Base-by-base conservation (phyloP, 2,329 filamentous ascomycete genomes). In the Byssochlamys sp. region DNA sequence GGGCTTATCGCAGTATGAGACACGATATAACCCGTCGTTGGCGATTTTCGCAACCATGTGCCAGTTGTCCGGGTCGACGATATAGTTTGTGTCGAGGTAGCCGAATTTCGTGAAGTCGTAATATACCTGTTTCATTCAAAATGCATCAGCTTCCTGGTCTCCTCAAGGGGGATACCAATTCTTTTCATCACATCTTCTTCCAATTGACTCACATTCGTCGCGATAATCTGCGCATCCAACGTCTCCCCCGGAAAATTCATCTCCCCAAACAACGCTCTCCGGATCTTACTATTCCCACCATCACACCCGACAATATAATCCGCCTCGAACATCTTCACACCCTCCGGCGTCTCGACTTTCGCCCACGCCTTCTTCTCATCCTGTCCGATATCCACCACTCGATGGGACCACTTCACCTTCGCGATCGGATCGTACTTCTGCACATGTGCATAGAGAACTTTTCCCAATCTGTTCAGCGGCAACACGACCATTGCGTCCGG, bases 31-130 rank as follows among this genome's bases (percentile, higher is more conserved):
- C 0, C 82, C 82, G 56, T 85, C 82, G 1, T 71, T 72, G 1
- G 79, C 82, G 60, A 87, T 81, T 49, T 76, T 79, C 1, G 84
- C 83, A 1, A 81, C 82, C 82, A 86, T 84, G 72, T 82, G 75
- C 69, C 81, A 86, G 63, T 87, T 76, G 25, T 82, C 78, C 0
- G 83, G 83, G 61, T 87, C 78, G 31, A 85, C 76, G 61, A 84
- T 81, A 67, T 85, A 85, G 66, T 84, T 84, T 7, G 60, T 62
- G 51, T 68, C 66, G 53, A 60, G 62, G 55, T 64, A 61, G 19
- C 58, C 57, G 54, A 60, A 65, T 49, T 79, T 79, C 5, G 76
- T 72, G 58, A 86, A 84, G 61, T 84, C 80, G 59, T 86, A 84
- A 66, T 85, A 85, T 10, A 82, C 80, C 82, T 85, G 29, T 19